phyloP scores from a whole-genome alignment of 331 rosid species.

The Rhamnella rubrinervis region DNA sequence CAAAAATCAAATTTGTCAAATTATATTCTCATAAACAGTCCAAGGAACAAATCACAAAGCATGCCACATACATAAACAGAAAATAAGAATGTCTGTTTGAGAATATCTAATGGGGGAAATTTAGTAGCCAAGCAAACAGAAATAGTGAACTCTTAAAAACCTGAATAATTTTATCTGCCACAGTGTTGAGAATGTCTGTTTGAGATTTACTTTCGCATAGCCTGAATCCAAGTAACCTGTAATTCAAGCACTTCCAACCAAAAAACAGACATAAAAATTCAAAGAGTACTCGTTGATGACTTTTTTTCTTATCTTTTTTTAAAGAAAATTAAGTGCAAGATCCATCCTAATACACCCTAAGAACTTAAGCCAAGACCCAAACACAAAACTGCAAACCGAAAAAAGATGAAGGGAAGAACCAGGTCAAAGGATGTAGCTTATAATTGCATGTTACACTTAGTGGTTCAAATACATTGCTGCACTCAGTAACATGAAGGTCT shows the following conservation, averaged over 20 bases:
- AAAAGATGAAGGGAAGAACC: background rate
- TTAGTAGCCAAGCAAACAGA: constrained; percentile 19
- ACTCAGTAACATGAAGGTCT: background rate
- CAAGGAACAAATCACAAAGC: background rate
- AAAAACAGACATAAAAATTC: constrained; percentile 19
- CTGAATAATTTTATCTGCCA: constrained; percentile 66
- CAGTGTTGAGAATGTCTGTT: constrained; percentile 41
- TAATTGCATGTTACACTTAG: background rate
- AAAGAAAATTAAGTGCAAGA: background rate
- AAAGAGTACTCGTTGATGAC: constrained; percentile 13
- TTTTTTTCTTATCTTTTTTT: background rate
- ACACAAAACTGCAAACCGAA: constrained; percentile 15
- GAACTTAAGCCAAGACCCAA: constrained; percentile 4
- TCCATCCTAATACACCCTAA: background rate
- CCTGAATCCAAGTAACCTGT: constrained; percentile 92
- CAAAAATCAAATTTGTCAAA: background rate
- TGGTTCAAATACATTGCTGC: background rate
- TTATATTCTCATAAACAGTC: background rate
- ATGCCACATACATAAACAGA: background rate
- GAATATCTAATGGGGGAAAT: background rate
- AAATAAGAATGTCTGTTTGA: background rate
- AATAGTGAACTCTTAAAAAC: constrained; percentile 36
- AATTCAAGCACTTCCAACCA: constrained; percentile 71
- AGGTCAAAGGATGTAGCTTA: too few relatives aligned
- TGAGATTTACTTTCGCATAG: constrained; percentile 59